Evolutionary conservation across 1,284 basidiomycete genomes (phyloP).

Genomic region (Ustilago loliicola): DNA sequence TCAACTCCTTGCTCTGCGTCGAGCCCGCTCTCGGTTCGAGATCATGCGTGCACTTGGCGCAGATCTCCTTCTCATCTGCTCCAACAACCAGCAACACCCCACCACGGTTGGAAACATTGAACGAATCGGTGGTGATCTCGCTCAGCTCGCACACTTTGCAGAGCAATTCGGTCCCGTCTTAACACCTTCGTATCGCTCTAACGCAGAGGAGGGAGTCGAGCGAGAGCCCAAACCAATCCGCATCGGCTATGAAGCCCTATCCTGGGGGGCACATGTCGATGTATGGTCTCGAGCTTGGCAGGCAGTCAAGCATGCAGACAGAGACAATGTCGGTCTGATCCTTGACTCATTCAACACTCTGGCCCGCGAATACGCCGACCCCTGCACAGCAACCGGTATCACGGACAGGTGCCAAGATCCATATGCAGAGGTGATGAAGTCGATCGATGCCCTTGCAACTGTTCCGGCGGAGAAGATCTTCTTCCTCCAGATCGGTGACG

Average conservation of each 20-base stretch:
- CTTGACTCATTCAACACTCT: constrained; percentile 72
- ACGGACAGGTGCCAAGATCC: constrained; percentile 45
- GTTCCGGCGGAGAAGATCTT: constrained; percentile 65
- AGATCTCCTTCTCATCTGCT: constrained; percentile 61
- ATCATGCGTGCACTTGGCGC: constrained; percentile 62
- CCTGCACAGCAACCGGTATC: constrained; percentile 55
- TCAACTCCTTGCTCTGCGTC: constrained; percentile 34
- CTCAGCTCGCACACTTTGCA: constrained; percentile 46
- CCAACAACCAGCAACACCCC: constrained; percentile 59
- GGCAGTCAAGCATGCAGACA: constrained; percentile 62
- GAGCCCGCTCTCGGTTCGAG: constrained; percentile 52
- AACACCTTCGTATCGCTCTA: not conserved
- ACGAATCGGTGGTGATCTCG: constrained; percentile 61
- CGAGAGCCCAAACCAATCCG: constrained; percentile 33
- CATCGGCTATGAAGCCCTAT: constrained; percentile 64
- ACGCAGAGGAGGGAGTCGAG: constrained; percentile 23
- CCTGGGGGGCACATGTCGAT: constrained; percentile 61
- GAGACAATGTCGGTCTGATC: constrained; percentile 69
- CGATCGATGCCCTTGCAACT: constrained; percentile 39
- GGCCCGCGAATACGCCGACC: constrained; percentile 69
- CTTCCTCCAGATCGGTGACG: constrained; percentile 71
- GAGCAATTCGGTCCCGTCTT: constrained; percentile 34
- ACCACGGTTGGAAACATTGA: constrained; percentile 58
- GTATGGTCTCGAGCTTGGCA: constrained; percentile 70
- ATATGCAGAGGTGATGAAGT: constrained; percentile 52